phyloP scores from a whole-genome alignment of 1,139 yeast genomes.

The Yamadazyma triangularis region DNA sequence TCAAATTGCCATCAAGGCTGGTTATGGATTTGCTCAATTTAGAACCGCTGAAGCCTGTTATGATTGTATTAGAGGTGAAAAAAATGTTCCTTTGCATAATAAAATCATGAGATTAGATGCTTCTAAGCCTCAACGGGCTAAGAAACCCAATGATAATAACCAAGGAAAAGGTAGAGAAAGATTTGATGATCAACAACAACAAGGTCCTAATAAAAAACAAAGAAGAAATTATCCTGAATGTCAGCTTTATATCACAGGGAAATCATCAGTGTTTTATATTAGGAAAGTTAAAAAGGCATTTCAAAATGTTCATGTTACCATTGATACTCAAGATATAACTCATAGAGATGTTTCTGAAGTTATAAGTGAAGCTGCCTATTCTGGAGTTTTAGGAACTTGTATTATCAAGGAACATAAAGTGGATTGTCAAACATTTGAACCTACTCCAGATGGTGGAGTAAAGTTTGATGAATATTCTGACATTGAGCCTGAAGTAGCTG shows the following conservation, averaged over 20 bases:
- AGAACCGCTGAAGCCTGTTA: constrained; percentile 58
- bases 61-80: constrained; percentile 66
- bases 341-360: constrained; percentile 44
- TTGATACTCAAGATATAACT: constrained; percentile 41
- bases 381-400: constrained; percentile 72
- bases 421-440: constrained; percentile 72
- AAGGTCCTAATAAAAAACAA: constrained; percentile 10
- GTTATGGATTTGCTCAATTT: constrained; percentile 83
- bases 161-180: constrained; percentile 15
- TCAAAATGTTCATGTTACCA: constrained; percentile 43
- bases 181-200: no score
- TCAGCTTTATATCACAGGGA: constrained; percentile 62
- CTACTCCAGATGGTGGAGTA: constrained; percentile 63
- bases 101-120: constrained; percentile 67
- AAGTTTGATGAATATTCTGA: constrained; percentile 79
- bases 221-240: constrained; percentile 46
- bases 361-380: constrained; percentile 75
- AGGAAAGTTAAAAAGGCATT: constrained; percentile 54
- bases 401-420: constrained; percentile 55
- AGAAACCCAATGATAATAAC: constrained; percentile 5
- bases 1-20: constrained; percentile 74
- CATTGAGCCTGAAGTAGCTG: constrained; percentile 61
- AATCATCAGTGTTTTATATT: constrained; percentile 56
- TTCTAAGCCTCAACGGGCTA: constrained; percentile 59
- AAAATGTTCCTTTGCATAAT: constrained; percentile 58